Conservation (phyloP, 2,329 filamentous ascomycete genomes). For the Nothopassalora personata region DNA sequence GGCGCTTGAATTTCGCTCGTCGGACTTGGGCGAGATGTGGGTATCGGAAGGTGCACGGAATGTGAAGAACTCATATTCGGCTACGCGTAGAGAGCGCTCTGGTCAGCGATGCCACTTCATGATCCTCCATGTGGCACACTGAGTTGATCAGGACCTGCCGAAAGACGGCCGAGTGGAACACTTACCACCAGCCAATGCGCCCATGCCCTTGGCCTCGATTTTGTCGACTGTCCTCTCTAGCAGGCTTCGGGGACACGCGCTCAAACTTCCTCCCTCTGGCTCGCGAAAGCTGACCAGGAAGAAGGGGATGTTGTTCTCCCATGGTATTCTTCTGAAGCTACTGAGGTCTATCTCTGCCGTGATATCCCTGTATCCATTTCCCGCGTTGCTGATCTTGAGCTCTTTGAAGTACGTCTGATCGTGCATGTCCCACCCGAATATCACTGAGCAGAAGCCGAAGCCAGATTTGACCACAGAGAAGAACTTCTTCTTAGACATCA, state of each 20-base stretch:
- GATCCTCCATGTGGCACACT: background rate
- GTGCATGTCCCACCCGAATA: conserved; percentile 98
- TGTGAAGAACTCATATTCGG: conserved; percentile 93
- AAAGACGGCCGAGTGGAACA: background rate
- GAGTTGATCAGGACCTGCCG: background rate
- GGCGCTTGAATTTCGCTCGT: conserved; percentile 58
- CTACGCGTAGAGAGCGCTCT: conserved; percentile 41
- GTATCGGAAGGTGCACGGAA: conserved; percentile 60
- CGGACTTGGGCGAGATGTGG: conserved; percentile 38
- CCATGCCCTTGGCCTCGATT: conserved; percentile 62
- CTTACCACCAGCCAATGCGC: conserved; percentile 84
- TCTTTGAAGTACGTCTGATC: conserved; percentile 84
- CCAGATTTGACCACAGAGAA: conserved; percentile 72
- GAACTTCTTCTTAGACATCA: conserved; percentile 91
- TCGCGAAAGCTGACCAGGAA: conserved; percentile 81
- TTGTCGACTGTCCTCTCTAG: conserved; percentile 64
- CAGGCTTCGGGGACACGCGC: conserved; percentile 73
- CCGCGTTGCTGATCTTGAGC: conserved; percentile 79
- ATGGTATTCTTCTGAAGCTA: conserved; percentile 78
- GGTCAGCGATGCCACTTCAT: conserved; percentile 12
- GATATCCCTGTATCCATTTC: conserved; percentile 83
- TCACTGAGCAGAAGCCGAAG: conserved; percentile 90
- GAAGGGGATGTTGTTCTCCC: conserved; percentile 82
- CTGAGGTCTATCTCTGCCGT: conserved; percentile 74
- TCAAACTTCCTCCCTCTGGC: conserved; percentile 66